A percentile compares a stretch with the other conserved stretches of the same genome.
These are phyloP conservation scores for Microcera coccophila DNA, from an alignment of 2,329 filamentous ascomycete genomes.

Conservation along the genomic window DNA sequence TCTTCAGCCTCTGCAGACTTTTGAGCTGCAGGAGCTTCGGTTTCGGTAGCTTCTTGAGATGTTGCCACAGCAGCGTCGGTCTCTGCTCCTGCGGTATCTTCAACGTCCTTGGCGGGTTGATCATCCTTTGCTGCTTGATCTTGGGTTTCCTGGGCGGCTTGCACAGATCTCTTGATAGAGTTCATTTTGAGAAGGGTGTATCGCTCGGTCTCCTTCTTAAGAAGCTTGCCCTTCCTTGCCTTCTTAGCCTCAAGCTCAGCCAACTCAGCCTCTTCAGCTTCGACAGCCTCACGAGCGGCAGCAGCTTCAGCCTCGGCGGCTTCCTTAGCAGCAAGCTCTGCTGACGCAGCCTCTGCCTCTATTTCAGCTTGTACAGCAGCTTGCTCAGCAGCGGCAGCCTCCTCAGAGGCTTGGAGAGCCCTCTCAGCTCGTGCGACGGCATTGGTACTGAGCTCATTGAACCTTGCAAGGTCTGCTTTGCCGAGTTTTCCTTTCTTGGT, in stretches of 20 bases:
- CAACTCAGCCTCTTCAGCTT: neutral
- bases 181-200: slow-evolving; percentile 35
- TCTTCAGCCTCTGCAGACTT: slow-evolving; percentile 29
- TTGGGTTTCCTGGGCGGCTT: slow-evolving; percentile 31
- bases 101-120: slow-evolving; percentile 3
- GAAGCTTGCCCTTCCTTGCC: slow-evolving; percentile 44
- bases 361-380: slow-evolving; percentile 22
- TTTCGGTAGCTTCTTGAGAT: slow-evolving; percentile 10
- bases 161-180: slow-evolving; percentile 35
- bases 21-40: slow-evolving; percentile 4
- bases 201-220: slow-evolving; percentile 46
- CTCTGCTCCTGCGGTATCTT: neutral
- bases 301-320: slow-evolving; percentile 16
- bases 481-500: slow-evolving; percentile 11
- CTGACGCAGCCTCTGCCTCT: slow-evolving; percentile 25
- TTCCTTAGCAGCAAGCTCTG: slow-evolving; percentile 35
- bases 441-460: slow-evolving; percentile 18
- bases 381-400: slow-evolving; percentile 27
- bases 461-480: slow-evolving; percentile 28
- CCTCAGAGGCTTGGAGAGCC: slow-evolving; percentile 25
- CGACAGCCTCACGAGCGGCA: neutral
- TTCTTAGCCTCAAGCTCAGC: slow-evolving; percentile 39
- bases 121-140: neutral
- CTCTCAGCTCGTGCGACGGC: slow-evolving; percentile 17
- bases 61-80: slow-evolving; percentile 10